Base-by-base conservation (phyloP, 2,329 filamentous ascomycete species). In the Domatiomyces catenatus region DNA sequence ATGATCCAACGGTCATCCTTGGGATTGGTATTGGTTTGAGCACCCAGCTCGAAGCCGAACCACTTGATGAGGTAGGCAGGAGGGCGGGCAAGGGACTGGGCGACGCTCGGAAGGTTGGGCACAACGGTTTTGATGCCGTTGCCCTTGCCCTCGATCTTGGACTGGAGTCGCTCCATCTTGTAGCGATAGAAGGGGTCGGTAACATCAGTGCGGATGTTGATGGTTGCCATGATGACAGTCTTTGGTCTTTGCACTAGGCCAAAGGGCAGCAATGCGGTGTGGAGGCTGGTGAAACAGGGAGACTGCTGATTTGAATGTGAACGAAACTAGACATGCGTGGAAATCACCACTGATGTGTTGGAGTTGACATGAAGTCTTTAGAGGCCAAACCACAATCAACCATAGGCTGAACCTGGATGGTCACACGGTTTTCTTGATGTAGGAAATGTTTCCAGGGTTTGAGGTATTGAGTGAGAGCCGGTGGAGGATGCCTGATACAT, bases 1-100 rank as follows among this genome's bases (percentile, higher is more conserved):
- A 98, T 96, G 73, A 98, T 98, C 90, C 92, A 98, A 67, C 92
- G 92, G 68, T 98, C 92, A 68, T 96, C 90, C 63, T 87, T 82
- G 59, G 92, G 90, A 67, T 95, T 92, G 62, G 88, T 89, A 74
- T 95, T 96, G 75, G 92, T 95, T 75, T 96, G 92, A 62, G 92
- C 92, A 67, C 92, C 92, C 52, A 98, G 82, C 73, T 98, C 92
- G 69, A 98, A 96, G 62, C 92, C 92, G 65, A 98, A 98, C 76
- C 94, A 98, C 76, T 98, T 98, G 82, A 98, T 96, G 67, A 98
- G 80, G 69, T 95, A 94, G 65, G 86, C 77, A 58, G 89, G 87
- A 58, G 90, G 90, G 62, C 92, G 90, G 63, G 86, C 87, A 61
- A 98, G 81, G 56, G 90, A 93, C 64, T 85, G 77, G 62, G 90